Conservation (phyloP, 345 rosid genomes). For the Salix viminalis region DNA sequence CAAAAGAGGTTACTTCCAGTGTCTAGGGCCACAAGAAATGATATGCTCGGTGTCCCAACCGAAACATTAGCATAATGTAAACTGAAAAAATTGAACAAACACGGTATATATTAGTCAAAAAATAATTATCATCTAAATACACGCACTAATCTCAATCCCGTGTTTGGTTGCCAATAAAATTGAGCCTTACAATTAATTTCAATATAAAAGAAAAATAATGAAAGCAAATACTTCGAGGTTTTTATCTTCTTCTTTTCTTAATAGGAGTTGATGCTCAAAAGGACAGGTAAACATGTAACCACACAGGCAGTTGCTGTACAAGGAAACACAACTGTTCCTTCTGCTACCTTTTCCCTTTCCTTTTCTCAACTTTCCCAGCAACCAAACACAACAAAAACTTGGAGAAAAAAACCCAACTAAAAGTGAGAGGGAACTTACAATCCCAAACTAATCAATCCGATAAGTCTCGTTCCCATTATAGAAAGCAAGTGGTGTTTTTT, state of each 20-base stretch:
- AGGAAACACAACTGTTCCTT: neutral
- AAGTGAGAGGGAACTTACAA: conserved; percentile 44
- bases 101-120: neutral
- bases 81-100: conserved; percentile 34
- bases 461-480: conserved; percentile 60
- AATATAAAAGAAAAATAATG: neutral
- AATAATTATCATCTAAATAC: neutral
- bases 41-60: conserved; percentile 65
- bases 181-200: neutral
- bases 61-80: conserved; percentile 83
- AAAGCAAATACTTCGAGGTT: neutral
- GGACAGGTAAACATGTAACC: neutral
- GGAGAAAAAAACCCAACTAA: neutral
- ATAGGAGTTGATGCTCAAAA: neutral
- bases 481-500: conserved; percentile 62
- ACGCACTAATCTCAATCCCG: neutral
- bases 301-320: neutral
- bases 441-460: conserved; percentile 49
- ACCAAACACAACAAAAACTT: conserved; percentile 5
- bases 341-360: neutral
- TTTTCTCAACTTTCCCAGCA: conserved; percentile 8
- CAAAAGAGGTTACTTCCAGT: conserved; percentile 95
- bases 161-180: neutral
- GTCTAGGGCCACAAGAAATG: conserved; percentile 81
- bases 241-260: neutral